Evolutionary conservation across 2,329 filamentous ascomycete genomes (phyloP), one percentile per base, ranked within the genome.

Genomic region (Venturia aucupariae): DNA sequence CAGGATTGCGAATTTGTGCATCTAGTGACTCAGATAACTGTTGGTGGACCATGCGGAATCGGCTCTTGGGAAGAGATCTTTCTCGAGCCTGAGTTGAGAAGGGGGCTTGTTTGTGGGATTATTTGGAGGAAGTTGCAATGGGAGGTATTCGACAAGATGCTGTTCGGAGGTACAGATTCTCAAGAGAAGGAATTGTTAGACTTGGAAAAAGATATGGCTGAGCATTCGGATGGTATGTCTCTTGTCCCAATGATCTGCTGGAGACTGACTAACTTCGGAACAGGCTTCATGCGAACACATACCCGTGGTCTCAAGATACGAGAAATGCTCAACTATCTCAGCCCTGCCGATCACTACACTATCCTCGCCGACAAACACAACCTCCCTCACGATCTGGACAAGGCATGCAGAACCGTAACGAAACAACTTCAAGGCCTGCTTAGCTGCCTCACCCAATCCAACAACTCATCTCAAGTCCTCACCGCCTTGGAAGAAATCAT

Each of bases 41-140:
- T 38, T 38, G 42, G 60, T 6, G 60, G 60, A 2, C 60, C 60
- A 32, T 46, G 41, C 15, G 60, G 60, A 10, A 10, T 38, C n/a
- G 60, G n/a, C 6, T 41, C 38, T 19, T 62, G 60, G 60, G 24
- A 62, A 27, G n/a, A 62, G 30, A 32, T 51, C 11, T 51, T 62
- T n/a, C 44, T 62, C 13, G 60, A 62, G 38, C 41, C 32, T 19
- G 60, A 62, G 27, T 39, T 62, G 41, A 41, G 44, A 30, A 7
- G 32, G 2, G 60, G 41, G 41, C n/a, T 62, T 62, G 42, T 62
- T 7, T n/a, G n/a, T 62, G 60, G 60, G 6, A 51, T 62, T n/a
- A 4, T 62, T 30, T 62, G 60, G 60, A 51, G 27, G 60, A 44
- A 41, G 22, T 32, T 62, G 4, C 13, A 32, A 3, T 22, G 3